Evolutionary conservation across 1,284 basidiomycete genomes (phyloP), one percentile per base, ranked within the genome.

Genomic region (Ganoderma resinaceum): DNA sequence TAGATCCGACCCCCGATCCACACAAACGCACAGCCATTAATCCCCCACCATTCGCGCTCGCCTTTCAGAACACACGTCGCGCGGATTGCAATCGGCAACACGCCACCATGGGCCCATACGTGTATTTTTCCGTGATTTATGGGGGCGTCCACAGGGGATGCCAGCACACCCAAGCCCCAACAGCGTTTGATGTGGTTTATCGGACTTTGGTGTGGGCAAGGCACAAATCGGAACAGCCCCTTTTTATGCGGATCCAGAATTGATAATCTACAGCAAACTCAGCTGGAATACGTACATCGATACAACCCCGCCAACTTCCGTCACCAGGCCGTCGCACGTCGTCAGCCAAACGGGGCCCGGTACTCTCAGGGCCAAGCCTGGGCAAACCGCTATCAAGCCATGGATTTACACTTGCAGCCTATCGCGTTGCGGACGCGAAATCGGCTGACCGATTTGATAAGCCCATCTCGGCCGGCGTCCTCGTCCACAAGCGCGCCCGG

Each of bases 1-100:
- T 70, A 76, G 75, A 76, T 76, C 76, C 76, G 74, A 75, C 74
- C 63, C 71, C 72, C 75, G 71, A 72, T 73, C 65, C 65, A 68
- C 63, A 74, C 74, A 75, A 73, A 69, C 72, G 70, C 72, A 70
- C 72, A 70, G 69, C 71, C 67, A 35, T 72, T 49, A 46, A 26
- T 31, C 26, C 9, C 6, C 52, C 14, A 29, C 20, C 52, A 33
- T 12, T 23, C 52, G 20, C 49, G 2, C 18, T 26, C 20, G 40
- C 61, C 58, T 55, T 53, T 38, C 68, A 63, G 62, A 61, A 67
- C 6, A 53, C 38, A 46, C 61, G 57, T 65, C 42, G 61, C 63
- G 12, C 26, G 42, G 40, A 37, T 63, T 57, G 60, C 49, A 66
- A 63, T 60, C 16, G 23, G 11, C 31, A 18, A 31, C 43, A 64